Conservation (phyloP, 2,329 filamentous ascomycete species). For the Monilinia fructicola region DNA sequence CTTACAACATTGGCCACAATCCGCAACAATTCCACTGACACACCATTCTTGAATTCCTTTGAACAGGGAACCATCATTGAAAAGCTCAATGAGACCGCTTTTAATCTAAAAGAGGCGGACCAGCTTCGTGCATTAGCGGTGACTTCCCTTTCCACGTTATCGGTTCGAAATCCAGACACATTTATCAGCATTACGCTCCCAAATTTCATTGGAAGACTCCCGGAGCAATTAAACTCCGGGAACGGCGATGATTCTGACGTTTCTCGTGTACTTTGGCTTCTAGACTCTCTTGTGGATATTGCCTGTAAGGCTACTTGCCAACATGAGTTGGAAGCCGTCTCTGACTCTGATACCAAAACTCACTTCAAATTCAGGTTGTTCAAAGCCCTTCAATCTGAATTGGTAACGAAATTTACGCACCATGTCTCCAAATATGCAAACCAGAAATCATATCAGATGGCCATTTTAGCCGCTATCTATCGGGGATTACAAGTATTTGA, state of each 20-base stretch:
- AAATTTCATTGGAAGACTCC: conserved; percentile 34
- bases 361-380: conserved; percentile 33
- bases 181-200: conserved; percentile 34
- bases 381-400: conserved; percentile 27
- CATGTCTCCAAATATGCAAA: conserved; percentile 23
- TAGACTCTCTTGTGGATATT: conserved; percentile 33
- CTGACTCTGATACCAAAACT: conserved; percentile 12
- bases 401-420: conserved; percentile 29
- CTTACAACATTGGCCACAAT: conserved; percentile 33
- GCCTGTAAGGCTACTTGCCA: conserved; percentile 30
- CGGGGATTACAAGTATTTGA: conserved; percentile 34
- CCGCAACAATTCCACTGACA: conserved; percentile 26
- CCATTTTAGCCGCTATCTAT: conserved; percentile 34
- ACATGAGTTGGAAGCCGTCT: conserved; percentile 14
- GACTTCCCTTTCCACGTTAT: conserved; percentile 32
- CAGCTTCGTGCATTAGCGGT: conserved; percentile 32
- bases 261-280: conserved; percentile 23
- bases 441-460: conserved; percentile 31
- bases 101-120: conserved; percentile 22
- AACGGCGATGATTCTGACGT: conserved; percentile 22
- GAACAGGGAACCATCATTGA: conserved; percentile 35
- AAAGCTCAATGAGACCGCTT: conserved; percentile 32
- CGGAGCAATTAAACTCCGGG: conserved; percentile 25
- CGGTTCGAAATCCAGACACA: conserved; percentile 29
- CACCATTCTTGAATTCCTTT: conserved; percentile 28